phyloP scores from a whole-genome alignment of 306 rosid species.

The Rubus idaeus region DNA sequence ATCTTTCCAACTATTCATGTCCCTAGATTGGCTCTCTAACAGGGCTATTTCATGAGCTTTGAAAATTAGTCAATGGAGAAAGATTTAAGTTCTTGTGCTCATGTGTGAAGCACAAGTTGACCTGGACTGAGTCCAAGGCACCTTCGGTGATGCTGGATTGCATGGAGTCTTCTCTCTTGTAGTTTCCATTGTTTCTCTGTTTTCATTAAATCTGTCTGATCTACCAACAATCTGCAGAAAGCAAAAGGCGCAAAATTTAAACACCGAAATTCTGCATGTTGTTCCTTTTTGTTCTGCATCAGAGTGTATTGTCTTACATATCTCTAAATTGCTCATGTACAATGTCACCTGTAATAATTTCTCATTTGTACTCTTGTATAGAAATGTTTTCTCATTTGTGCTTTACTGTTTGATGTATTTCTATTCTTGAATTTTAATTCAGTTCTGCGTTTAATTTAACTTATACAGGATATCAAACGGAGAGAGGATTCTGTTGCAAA shows the following conservation, averaged over 20 bases:
- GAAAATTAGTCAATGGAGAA: background rate
- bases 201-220: background rate
- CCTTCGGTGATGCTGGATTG: background rate
- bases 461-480: conserved; percentile 70
- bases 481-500: conserved; percentile 83
- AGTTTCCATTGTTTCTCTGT: background rate
- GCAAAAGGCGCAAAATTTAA: background rate
- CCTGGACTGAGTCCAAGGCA: background rate
- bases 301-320: background rate
- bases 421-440: conserved; percentile 26
- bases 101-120: background rate
- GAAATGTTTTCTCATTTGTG: background rate
- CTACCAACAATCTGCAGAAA: background rate
- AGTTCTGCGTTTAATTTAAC: conserved; percentile 23
- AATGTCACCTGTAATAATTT: background rate
- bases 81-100: background rate
- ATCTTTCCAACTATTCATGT: background rate
- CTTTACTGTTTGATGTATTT: conserved; percentile 3
- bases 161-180: background rate
- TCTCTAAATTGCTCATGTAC: background rate
- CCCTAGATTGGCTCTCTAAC: background rate
- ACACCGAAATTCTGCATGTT: background rate
- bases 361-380: background rate
- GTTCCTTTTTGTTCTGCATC: background rate
- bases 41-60: background rate